A percentile compares a stretch with the other conserved stretches of the same genome.
Conservation (phyloP, 495 filamentous ascomycete genomes). For the Penicillium goetzii region DNA sequence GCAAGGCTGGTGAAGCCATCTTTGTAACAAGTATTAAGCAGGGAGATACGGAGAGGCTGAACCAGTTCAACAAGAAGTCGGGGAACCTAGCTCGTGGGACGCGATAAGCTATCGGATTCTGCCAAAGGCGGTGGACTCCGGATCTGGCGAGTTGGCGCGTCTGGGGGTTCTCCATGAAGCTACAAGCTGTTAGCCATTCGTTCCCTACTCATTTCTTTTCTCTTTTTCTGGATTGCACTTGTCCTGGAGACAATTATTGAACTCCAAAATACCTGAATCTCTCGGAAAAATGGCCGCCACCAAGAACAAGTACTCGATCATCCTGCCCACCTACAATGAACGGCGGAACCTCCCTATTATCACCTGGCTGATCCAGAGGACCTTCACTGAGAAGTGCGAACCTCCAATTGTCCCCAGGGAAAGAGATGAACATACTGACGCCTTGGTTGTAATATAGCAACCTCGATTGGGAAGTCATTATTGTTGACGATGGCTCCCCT, state of each 20-base stretch:
- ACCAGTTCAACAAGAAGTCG: neutral
- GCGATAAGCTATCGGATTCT: slow-evolving; percentile 37
- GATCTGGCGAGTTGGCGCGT: slow-evolving; percentile 39
- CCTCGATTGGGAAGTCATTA: slow-evolving; percentile 96
- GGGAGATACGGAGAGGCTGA: neutral
- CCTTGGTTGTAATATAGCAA: slow-evolving; percentile 55
- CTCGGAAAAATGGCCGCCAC: slow-evolving; percentile 43
- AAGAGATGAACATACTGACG: neutral
- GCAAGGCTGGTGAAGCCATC: slow-evolving; percentile 36
- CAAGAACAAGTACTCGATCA: slow-evolving; percentile 88
- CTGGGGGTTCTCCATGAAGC: slow-evolving; percentile 20
- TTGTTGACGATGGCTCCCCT: slow-evolving; percentile 96
- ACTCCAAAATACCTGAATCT: neutral
- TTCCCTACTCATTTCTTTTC: slow-evolving; percentile 32
- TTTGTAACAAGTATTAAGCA: neutral
- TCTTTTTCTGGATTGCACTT: slow-evolving; percentile 13
- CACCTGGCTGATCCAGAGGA: slow-evolving; percentile 87
- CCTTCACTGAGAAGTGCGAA: slow-evolving; percentile 73
- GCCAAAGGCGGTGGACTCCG: slow-evolving; percentile 35
- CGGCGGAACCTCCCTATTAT: slow-evolving; percentile 95
- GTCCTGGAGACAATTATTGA: slow-evolving; percentile 20
- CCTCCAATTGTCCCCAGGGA: neutral
- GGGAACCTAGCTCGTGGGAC: slow-evolving; percentile 12
- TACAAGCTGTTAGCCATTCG: slow-evolving; percentile 36
- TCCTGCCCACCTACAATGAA: slow-evolving; percentile 98